Base-by-base conservation (phyloP, 768 basidiomycete species). In the Rhodotorula kratochvilovae region DNA sequence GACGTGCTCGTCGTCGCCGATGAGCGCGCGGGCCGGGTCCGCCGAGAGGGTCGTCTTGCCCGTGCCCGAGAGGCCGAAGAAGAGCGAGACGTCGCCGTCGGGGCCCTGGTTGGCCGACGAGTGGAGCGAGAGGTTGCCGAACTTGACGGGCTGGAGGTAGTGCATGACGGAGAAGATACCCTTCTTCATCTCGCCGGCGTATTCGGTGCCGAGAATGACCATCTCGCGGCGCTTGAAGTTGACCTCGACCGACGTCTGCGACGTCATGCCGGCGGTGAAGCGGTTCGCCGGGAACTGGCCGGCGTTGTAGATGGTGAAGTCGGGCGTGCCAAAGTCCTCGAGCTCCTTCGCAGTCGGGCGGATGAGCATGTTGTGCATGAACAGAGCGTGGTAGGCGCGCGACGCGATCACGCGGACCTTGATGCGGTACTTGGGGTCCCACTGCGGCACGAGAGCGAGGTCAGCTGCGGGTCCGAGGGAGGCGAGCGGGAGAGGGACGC, bases 191-290 rank as follows among this genome's bases (percentile, higher is more conserved):
- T 99, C 78, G 46, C 78, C 78, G 35, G 78, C 78, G 71, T 77
- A 77, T 80, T 97, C 79, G 57, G 79, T 80, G 23, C 83, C 95
- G 77, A 99, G 91, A 79, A 99, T 98, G 78, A 99, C 95, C 96
- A 99, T 99, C 82, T 99, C 96, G 92, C 93, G 96, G 51, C 96
- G 91, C 85, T 96, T 96, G 83, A 99, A 98, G 87, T 99, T 99
- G 85, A 99, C 92, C 83, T 97, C 95, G 61, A 99, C 95, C 5
- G 94, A 96, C 12, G 96, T 98, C 42, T 93, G 91, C 17, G 93
- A 96, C 72, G 92, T 95, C 96, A 98, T 98, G 82, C 96, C 96
- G 16, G 75, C 75, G 71, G 96, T 99, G 86, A 98, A 98, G 55
- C 96, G 90, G 82, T 99, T 99, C 77, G 96, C 96, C 23, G 96